Base-by-base conservation (phyloP, 805 yeast genomes). In the Hanseniaspora singularis region DNA sequence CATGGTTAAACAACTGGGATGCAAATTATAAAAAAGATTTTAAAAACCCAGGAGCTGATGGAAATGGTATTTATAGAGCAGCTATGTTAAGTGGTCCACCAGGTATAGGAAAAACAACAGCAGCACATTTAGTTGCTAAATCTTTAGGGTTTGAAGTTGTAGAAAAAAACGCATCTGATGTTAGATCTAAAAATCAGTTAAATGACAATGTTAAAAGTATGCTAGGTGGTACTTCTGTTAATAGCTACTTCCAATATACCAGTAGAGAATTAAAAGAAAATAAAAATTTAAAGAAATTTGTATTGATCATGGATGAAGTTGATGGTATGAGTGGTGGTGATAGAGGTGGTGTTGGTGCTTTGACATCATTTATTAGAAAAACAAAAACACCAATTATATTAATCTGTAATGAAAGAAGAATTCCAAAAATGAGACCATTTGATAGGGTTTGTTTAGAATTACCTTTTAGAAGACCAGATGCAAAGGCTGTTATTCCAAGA, bases 261-360 rank as follows among this genome's bases (percentile, higher is more conserved):
- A 64, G 62, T 19, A 55, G 54, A 9, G 57, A 61, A n/a, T 51
- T 51, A 4, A 52, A 46, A 6, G 54, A 54, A 10, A 58, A 57
- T 15, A 51, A 45, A 2, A 72, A 75, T 53, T 68, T 72, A 40
- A 71, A 73, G 44, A 78, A 74, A 51, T 78, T 89, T 55, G 85
- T 87, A 47, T 70, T 92, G 39, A 81, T 92, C 52, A 87, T 92
- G 97, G 99, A 92, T 65, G 99, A 92, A 66, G 97, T 92, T 26
- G 99, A 92, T 62, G 99, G 99, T 55, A 92, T 92, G 97, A 85
- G 95, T 33, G 87, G 94, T 58, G 99, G 99, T 53, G 99, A 92
- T 64, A 80, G 92, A 55, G 99, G 99, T 51, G 99, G 99, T 52
- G 95, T 92, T 23, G 96, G 96, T 20, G 94, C 87, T 51, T 71